phyloP scores from a whole-genome alignment of 164 flowering plant species.

The Santalum album region DNA sequence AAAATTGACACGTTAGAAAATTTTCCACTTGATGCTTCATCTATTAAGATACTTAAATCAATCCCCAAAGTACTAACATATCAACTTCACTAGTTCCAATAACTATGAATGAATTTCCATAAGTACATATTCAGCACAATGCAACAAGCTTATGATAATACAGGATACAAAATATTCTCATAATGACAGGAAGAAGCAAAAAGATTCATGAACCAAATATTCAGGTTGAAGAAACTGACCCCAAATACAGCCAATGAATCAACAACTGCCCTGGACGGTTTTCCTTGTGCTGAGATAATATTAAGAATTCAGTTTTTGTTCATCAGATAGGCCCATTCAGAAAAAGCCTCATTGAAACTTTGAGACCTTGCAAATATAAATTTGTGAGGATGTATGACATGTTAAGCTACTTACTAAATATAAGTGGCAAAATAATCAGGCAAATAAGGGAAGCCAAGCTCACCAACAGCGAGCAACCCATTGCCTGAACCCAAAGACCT shows the following conservation, averaged over 20 bases:
- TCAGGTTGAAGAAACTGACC: conserved; percentile 45
- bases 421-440: conserved; percentile 70
- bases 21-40: too few relatives aligned
- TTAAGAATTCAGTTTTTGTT: conserved; percentile 5
- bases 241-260: conserved; percentile 94
- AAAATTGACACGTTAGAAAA: too few relatives aligned
- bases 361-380: background rate
- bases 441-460: conserved; percentile 97
- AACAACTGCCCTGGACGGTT: conserved; percentile 78
- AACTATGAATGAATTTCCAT: too few relatives aligned
- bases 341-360: background rate
- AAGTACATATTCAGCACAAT: too few relatives aligned
- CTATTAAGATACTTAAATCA: too few relatives aligned
- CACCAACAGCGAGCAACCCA: conserved; percentile 97
- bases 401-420: conserved; percentile 55
- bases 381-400: background rate
- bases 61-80: too few relatives aligned
- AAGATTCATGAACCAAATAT: too few relatives aligned
- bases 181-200: too few relatives aligned
- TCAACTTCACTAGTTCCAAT: too few relatives aligned
- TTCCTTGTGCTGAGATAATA: conserved; percentile 70
- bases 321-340: conserved; percentile 5
- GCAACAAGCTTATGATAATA: too few relatives aligned
- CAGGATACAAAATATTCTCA: too few relatives aligned
- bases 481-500: conserved; percentile 84